phyloP scores from a whole-genome alignment of 108 stramenopile species.

The Tribonema minus region DNA sequence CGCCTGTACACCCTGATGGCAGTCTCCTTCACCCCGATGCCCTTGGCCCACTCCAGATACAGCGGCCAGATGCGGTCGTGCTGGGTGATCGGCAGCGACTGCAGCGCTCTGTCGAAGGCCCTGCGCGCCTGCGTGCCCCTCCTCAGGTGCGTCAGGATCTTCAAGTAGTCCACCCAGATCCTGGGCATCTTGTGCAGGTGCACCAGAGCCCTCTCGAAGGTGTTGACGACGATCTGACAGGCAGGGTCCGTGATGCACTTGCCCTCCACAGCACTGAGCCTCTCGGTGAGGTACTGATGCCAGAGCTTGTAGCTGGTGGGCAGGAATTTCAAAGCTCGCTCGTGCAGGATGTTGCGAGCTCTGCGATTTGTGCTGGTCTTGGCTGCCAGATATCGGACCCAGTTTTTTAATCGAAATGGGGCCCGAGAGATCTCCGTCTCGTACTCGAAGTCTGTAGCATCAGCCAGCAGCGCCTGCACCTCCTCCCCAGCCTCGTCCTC shows the following conservation, averaged over 20 bases:
- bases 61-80: slow-evolving; percentile 73
- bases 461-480: slow-evolving; percentile 34
- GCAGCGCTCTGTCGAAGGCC: slow-evolving; percentile 80
- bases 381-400: slow-evolving; percentile 70
- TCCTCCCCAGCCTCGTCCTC: slow-evolving; percentile 2
- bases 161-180: slow-evolving; percentile 80
- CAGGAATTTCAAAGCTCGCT: slow-evolving; percentile 73
- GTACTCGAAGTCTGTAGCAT: slow-evolving; percentile 48
- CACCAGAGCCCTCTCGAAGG: slow-evolving; percentile 46
- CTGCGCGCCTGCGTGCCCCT: slow-evolving; percentile 56
- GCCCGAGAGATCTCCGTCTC: slow-evolving; percentile 66
- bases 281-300: slow-evolving; percentile 69
- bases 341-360: slow-evolving; percentile 52
- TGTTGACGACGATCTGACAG: slow-evolving; percentile 50
- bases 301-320: slow-evolving; percentile 94
- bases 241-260: slow-evolving; percentile 34
- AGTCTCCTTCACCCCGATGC: slow-evolving; percentile 46
- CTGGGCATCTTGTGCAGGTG: slow-evolving; percentile 83
- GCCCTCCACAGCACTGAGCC: slow-evolving; percentile 38
- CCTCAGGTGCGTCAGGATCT: slow-evolving; percentile 30
- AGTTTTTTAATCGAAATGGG: slow-evolving; percentile 72
- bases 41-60: slow-evolving; percentile 64
- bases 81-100: slow-evolving; percentile 79
- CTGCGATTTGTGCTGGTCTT: slow-evolving; percentile 63
- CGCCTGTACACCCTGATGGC: slow-evolving; percentile 58